These are phyloP conservation scores for Solanum hybrid DNA, from an alignment of 305 asterid species.

Conservation along the genomic window DNA sequence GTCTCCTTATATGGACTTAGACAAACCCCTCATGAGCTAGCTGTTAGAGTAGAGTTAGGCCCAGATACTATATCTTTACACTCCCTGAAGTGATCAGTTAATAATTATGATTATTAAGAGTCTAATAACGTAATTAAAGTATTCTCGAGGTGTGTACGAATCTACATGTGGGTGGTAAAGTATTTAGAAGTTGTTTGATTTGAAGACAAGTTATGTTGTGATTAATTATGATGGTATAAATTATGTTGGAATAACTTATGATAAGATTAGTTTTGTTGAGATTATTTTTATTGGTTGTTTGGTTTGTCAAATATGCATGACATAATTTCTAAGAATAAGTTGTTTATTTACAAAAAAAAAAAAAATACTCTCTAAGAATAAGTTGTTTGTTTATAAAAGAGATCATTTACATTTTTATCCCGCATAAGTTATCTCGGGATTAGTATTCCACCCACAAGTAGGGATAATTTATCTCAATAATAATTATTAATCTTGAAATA, in stretches of 20 bases:
- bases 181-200: neutral
- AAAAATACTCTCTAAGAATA: too few species aligned
- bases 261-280: too few species aligned
- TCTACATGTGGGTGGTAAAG: neutral
- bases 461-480: neutral
- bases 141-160: neutral
- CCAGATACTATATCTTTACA: too few species aligned
- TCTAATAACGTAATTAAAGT: too few species aligned
- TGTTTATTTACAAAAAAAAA: too few species aligned
- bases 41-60: too few species aligned
- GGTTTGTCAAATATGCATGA: neutral
- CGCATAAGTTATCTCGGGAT: neutral
- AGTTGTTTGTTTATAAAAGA: neutral
- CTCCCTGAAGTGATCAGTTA: neutral
- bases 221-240: neutral
- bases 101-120: neutral
- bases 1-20: too few species aligned
- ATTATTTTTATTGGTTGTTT: neutral
- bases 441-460: neutral
- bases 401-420: too few species aligned
- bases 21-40: too few species aligned
- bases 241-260: too few species aligned
- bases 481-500: neutral
- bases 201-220: neutral
- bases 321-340: neutral